Evolutionary conservation across 2,329 filamentous ascomycete species (phyloP), one percentile per base, ranked within the genome.

Genomic region (Cercospora canescens): DNA sequence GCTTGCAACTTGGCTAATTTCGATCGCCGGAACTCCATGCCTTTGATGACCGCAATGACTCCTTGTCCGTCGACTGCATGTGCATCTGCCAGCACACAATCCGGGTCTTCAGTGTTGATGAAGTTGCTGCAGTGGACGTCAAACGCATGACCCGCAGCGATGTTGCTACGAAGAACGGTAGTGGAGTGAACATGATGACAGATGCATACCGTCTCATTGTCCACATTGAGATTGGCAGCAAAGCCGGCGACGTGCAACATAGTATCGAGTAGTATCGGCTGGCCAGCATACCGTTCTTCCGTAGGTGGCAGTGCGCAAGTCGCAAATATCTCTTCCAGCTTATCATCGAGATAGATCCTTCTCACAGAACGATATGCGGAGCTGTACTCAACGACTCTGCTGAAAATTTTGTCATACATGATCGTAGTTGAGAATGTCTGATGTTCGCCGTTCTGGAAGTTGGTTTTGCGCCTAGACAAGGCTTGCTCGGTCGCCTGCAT

Each of bases 391-490:
- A 68, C 67, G 16, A 68, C 67, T 9, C 67, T 45, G 28, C 45
- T 66, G 52, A 68, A 68, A 16, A 68, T 60, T 52, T 64, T 66
- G 26, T 68, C 58, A 30, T 68, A 68, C 67, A 68, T 68, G 55
- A 61, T 60, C 11, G 48, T 39, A 8, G 61, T 63, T 28, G 60
- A 59, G 41, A 68, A 67, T 35, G 34, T 55, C 28, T 68, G 65
- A n/a, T 48, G 45, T 16, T 60, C 58, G 30, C 62, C 65, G 30
- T 55, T 55, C n/a, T 54, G 54, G 37, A 67, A 56, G 14, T 6
- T 60, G 4, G 30, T 21, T 28, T 37, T 45, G n/a, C 60, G 34
- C 8, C 64, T 48, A 4, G 48, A 34, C 30, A 66, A 37, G n/a
- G 35, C 28, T 35, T 59, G 34, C 52, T 58, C 57, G 9, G 54